Evolutionary conservation across 108 stramenopile species (phyloP).

Genomic region (Fragilaria crotonensis): DNA sequence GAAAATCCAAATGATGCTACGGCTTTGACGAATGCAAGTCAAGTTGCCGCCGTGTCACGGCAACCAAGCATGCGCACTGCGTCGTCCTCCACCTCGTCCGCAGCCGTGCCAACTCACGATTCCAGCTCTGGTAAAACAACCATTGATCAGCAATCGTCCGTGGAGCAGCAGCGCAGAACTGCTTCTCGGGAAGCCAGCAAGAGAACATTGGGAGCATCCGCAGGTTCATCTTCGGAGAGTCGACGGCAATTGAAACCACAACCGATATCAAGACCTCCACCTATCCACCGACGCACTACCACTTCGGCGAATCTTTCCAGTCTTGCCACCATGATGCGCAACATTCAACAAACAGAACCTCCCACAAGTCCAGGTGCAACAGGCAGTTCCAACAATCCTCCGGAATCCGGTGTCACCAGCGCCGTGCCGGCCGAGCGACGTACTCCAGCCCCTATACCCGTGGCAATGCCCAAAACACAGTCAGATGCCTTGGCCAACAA

Average conservation of each 20-base stretch:
- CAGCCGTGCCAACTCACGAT: constrained; percentile 4
- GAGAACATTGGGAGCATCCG: background rate
- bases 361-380: background rate
- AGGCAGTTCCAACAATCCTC: background rate
- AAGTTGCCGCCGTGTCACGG: background rate
- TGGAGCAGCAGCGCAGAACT: background rate
- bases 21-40: too few relatives aligned
- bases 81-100: background rate
- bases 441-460: background rate
- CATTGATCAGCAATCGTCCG: background rate
- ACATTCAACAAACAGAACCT: background rate
- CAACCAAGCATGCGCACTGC: background rate
- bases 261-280: too few relatives aligned
- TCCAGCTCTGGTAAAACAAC: constrained; percentile 7
- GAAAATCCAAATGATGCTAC: too few relatives aligned
- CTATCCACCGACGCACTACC: background rate
- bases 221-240: background rate
- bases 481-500: background rate
- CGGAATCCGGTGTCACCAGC: background rate
- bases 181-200: background rate
- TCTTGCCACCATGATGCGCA: background rate
- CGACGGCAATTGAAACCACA: background rate
- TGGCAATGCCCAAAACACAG: background rate
- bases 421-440: background rate
- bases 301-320: background rate